Percentiles rank a stretch among this genome's conserved stretches.
These are phyloP conservation scores for Volvox carteri DNA, from an alignment of 163 green algal genomes.

Conservation along the genomic window DNA sequence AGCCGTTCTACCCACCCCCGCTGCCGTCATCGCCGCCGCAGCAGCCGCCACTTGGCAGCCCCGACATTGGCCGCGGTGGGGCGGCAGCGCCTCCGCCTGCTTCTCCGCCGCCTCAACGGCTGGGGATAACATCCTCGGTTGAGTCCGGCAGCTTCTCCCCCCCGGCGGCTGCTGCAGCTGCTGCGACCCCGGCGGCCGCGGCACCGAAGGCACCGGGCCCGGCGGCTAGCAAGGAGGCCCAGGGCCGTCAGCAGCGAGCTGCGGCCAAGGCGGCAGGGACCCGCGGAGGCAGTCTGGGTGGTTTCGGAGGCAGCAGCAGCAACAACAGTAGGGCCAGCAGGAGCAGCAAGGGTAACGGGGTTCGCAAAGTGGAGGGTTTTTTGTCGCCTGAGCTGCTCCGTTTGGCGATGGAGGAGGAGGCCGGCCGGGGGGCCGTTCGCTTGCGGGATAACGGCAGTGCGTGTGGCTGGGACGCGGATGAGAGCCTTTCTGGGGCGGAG, in stretches of 20 bases:
- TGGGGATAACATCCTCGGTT: background rate
- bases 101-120: background rate
- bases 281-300: background rate
- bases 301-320: background rate
- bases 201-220: background rate
- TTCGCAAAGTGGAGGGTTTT: no score
- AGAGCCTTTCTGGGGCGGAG: background rate
- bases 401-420: no score
- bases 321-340: background rate
- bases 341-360: background rate
- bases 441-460: background rate
- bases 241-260: background rate
- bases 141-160: background rate
- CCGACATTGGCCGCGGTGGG: no score
- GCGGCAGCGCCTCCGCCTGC: background rate
- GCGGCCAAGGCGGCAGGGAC: background rate
- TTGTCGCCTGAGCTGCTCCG: no score
- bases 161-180: no score
- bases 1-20: background rate
- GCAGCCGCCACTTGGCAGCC: background rate
- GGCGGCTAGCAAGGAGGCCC: conserved; percentile 6
- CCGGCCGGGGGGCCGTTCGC: background rate
- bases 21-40: background rate
- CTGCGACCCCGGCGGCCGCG: no score
- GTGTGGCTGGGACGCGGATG: background rate